A percentile compares a stretch with the other conserved stretches of the same genome.
phyloP scores from a whole-genome alignment of 192 early-diverging fungal genomes.

The Dimargaris cristalligena region DNA sequence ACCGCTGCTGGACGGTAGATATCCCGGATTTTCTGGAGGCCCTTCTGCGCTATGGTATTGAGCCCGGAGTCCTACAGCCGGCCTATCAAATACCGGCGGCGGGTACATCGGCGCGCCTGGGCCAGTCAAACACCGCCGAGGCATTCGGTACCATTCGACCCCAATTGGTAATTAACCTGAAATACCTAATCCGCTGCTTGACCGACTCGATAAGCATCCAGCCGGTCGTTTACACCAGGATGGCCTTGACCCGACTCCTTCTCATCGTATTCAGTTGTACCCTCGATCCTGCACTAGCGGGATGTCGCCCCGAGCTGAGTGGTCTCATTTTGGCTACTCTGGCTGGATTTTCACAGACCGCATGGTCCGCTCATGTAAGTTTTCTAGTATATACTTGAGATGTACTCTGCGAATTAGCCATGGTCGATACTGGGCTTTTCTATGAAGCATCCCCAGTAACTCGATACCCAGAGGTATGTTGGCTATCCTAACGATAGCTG shows the following conservation, averaged over 20 bases:
- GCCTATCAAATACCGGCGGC: neutral
- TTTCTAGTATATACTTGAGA: no score
- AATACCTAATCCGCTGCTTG: neutral
- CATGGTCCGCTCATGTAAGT: neutral
- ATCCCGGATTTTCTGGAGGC: neutral
- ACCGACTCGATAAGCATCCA: neutral
- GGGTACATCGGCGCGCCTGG: neutral
- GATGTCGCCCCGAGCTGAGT: neutral
- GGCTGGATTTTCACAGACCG: neutral
- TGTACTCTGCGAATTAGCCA: no score
- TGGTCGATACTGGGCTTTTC: no score
- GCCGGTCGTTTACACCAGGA: neutral
- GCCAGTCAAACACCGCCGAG: neutral
- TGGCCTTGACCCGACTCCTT: neutral
- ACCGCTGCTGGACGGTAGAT: neutral
- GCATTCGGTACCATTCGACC: neutral
- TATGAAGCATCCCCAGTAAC: no score
- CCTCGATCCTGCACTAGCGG: neutral
- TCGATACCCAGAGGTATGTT: no score
- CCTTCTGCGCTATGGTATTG: neutral
- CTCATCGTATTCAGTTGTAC: neutral
- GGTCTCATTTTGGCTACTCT: neutral
- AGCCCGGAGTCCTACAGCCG: neutral
- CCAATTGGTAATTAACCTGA: neutral
- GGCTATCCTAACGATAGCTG: no score